Conservation (phyloP, 2,329 filamentous ascomycete species). For the Geosmithia morbida region DNA sequence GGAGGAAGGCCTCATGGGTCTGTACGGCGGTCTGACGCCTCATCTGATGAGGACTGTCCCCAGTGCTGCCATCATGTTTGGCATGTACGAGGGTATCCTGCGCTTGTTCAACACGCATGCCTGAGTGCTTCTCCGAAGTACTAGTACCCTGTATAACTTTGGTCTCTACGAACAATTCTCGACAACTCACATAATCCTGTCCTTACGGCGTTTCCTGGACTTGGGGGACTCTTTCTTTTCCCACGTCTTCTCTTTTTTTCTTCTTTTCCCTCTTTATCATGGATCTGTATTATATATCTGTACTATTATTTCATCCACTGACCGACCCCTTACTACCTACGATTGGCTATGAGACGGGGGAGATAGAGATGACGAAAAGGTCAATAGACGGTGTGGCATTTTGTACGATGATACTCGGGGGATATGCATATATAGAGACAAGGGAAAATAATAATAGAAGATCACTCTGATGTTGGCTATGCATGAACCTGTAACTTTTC, state of each 20-base stretch:
- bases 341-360: neutral
- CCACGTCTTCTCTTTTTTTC: neutral
- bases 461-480: neutral
- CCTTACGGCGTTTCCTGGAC: neutral
- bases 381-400: neutral
- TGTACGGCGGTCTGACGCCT: slow-evolving; percentile 85
- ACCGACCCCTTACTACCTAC: too few species aligned
- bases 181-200: too few species aligned
- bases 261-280: too few species aligned
- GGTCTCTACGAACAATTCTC: too few species aligned
- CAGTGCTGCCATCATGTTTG: slow-evolving; percentile 91
- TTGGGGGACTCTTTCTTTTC: neutral
- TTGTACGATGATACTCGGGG: neutral
- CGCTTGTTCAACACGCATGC: slow-evolving; percentile 26
- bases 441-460: neutral
- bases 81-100: slow-evolving; percentile 58
- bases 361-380: neutral
- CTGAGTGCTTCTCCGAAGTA: too few species aligned
- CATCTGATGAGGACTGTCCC: slow-evolving; percentile 86
- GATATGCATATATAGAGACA: neutral
- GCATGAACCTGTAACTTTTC: too few species aligned
- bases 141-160: too few species aligned
- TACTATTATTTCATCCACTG: too few species aligned
- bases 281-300: neutral
- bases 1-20: slow-evolving; percentile 71